A percentile compares a stretch with the other conserved stretches of the same genome.
phyloP scores from a whole-genome alignment of 768 basidiomycete genomes.

The Phlebiopsis flavidoalba region DNA sequence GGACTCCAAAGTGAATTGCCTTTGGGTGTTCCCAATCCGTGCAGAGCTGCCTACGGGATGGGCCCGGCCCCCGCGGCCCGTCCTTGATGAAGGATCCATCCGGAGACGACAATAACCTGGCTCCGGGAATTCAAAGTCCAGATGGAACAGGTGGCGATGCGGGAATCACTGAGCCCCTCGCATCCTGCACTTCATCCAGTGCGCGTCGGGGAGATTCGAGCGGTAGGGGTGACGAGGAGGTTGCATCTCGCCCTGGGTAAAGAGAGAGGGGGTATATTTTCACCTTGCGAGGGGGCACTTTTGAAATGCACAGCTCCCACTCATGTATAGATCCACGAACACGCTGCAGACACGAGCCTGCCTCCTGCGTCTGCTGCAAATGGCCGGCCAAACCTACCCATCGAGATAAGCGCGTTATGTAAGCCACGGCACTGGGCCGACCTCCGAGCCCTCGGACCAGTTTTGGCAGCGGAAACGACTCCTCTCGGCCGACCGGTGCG shows the following conservation, averaged over 20 bases:
- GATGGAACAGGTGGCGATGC: conserved; percentile 12
- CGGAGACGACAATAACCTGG: conserved; percentile 8
- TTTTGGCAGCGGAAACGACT: not conserved
- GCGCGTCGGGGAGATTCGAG: conserved; percentile 5
- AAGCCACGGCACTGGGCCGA: not conserved
- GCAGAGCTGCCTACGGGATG: conserved; percentile 4
- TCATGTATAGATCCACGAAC: no score
- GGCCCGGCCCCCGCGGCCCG: conserved; percentile 5
- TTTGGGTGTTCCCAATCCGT: conserved; percentile 10
- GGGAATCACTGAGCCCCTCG: conserved; percentile 2
- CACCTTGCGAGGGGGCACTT: conserved; percentile 13
- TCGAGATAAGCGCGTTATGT: conserved; percentile 6
- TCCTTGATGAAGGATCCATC: conserved; percentile 7
- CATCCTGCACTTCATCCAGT: conserved; percentile 8
- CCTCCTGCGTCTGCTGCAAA: not conserved
- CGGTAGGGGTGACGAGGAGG: not conserved
- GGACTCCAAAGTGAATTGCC: not conserved
- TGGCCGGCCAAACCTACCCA: not conserved
- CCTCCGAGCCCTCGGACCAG: not conserved
- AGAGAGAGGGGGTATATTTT: conserved; percentile 17
- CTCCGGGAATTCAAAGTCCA: conserved; percentile 4
- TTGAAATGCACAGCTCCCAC: conserved; percentile 23
- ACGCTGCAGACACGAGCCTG: conserved; percentile 23
- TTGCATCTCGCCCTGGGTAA: conserved; percentile 20
- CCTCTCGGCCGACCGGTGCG: not conserved